Evolutionary conservation across 768 basidiomycete species (phyloP).

Genomic region (Podaxis sp.): DNA sequence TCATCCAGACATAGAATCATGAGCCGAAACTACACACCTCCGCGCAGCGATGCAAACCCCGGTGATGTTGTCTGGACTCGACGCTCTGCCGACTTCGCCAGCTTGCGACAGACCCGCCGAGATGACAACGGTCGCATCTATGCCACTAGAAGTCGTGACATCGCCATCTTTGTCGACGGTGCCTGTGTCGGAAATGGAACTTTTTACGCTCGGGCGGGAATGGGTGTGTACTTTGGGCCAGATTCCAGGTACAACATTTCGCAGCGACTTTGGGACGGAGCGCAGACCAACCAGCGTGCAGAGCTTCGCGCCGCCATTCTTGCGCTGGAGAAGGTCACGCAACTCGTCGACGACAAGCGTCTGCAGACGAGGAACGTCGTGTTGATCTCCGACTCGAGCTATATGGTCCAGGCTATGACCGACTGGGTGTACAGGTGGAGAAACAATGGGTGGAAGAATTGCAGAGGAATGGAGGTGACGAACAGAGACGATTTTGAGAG

Average conservation of each 20-base stretch:
- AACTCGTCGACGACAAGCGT: not conserved
- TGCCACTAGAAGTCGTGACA: not conserved
- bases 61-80: not conserved
- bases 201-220: slow-evolving; percentile 1
- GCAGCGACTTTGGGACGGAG: not conserved
- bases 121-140: not conserved
- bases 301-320: slow-evolving; percentile 9
- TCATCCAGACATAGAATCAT: not conserved
- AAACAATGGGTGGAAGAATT: slow-evolving; percentile 9
- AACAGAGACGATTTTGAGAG: slow-evolving; percentile 5
- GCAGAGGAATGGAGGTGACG: not conserved
- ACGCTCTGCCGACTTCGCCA: not conserved
- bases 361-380: slow-evolving; percentile 1
- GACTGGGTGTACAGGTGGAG: slow-evolving; percentile 10
- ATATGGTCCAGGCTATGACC: slow-evolving; percentile 4
- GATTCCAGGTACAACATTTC: slow-evolving; percentile 1
- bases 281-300: slow-evolving; percentile 7
- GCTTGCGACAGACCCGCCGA: not conserved
- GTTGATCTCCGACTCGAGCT: slow-evolving; percentile 5
- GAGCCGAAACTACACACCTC: not conserved
- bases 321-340: not conserved
- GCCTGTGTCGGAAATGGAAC: slow-evolving; percentile 8
- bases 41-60: not conserved
- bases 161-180: slow-evolving; percentile 9
- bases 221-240: slow-evolving; percentile 8